Base-by-base conservation (phyloP, 192 early-diverging fungal species). In the Rhizophagus sp. region DNA sequence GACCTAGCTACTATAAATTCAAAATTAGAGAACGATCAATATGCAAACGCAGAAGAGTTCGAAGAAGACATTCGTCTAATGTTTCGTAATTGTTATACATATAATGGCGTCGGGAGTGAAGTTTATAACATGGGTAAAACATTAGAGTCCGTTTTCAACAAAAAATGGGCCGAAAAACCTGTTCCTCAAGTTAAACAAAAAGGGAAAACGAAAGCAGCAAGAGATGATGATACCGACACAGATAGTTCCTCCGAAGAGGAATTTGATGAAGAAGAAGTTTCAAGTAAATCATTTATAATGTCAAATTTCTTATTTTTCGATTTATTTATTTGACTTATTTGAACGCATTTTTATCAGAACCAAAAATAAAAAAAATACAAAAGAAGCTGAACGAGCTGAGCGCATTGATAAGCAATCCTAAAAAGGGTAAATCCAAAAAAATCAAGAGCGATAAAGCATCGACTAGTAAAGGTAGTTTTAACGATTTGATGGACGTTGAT, bases 11-110 rank as follows among this genome's bases (percentile, higher is more conserved):
- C 95, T 1, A 89, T 95, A 24, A 73, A 83, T 50, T 77, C 83
- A 41, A 94, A 93, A 77, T 81, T 95, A 4, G 89, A 92, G 12
- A 50, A 76, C 2, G 86, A 85, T 62, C 82, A 90, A 30, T 97
- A 97, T 80, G 76, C 81, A 11, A 84, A 84, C 22, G 83, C 84
- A 12, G 87, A 82, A 11, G 89, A 91, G 44, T 95, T 94, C 79
- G 87, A 88, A 75, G 82, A 81, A 6, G 95, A 97, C 83, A 80
- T 92, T 6, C 84, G 83, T 25, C 86, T 94, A 6, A 93, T 96
- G 70, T 87, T 97, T 71, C 65, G 75, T 9, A 97, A 97, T 81
- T 97, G 95, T 80, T 94, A 88, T 81, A 81, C 71, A 17, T 96
- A 94, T 79, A 96, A 96, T 82, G 84, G 88, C 3, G 81, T 83